Percentiles rank a stretch among this genome's conserved stretches.
phyloP scores from a whole-genome alignment of 352 stramenopile genomes.

The Globisporangium echinulatum region DNA sequence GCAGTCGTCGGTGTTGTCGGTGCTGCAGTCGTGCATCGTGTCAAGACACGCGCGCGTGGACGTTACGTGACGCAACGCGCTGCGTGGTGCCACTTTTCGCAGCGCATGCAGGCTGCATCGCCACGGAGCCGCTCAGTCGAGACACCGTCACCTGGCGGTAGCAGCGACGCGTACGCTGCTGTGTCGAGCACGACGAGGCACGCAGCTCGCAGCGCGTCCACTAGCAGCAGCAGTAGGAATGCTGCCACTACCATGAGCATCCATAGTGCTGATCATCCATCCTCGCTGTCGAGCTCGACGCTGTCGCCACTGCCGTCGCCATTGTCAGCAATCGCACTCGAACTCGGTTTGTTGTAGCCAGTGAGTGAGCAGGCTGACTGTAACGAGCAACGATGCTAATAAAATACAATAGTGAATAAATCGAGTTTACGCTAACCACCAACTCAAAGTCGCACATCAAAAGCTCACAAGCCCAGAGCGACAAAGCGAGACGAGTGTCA shows the following conservation, averaged over 20 bases:
- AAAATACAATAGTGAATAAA: slow-evolving; percentile 1
- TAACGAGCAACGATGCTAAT: too few relatives aligned
- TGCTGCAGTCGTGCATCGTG: slow-evolving; percentile 19
- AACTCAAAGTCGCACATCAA: not conserved
- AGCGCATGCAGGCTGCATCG: slow-evolving; percentile 1
- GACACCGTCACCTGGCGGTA: not conserved
- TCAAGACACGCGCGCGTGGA: slow-evolving; percentile 10
- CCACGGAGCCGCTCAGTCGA: not conserved
- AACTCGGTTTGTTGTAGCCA: too few relatives aligned
- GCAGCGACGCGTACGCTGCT: not conserved
- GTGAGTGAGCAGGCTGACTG: too few relatives aligned
- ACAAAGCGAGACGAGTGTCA: not conserved
- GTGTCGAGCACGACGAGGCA: slow-evolving; percentile 2
- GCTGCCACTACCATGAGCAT: not conserved
- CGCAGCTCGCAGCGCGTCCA: too few relatives aligned
- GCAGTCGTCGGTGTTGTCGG: slow-evolving; percentile 20
- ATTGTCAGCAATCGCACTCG: too few relatives aligned
- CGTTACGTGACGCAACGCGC: slow-evolving; percentile 4
- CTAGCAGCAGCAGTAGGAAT: not conserved
- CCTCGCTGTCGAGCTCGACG: not conserved
- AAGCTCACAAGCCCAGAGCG: not conserved
- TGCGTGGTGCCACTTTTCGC: slow-evolving; percentile 1
- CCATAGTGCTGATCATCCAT: not conserved
- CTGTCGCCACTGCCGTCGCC: not conserved
- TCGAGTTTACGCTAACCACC: not conserved